Conservation (phyloP, 2,329 filamentous ascomycete genomes). For the Fusarium nurragi region DNA sequence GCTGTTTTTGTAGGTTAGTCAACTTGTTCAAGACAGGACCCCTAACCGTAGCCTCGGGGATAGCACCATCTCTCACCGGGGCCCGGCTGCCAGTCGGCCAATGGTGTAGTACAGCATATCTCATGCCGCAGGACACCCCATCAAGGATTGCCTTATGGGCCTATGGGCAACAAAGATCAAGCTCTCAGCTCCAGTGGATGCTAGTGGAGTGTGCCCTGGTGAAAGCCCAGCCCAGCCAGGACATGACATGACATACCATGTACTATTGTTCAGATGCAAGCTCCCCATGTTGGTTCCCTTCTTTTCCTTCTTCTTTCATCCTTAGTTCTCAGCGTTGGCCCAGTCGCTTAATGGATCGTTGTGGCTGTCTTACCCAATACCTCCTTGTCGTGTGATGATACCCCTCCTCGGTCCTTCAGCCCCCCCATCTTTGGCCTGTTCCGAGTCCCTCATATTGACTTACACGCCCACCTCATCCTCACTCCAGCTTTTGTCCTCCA, state of each 20-base stretch:
- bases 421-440: constrained; percentile 20
- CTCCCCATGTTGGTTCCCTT: constrained; percentile 21
- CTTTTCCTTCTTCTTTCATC: constrained; percentile 6
- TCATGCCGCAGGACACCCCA: constrained; percentile 12
- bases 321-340: constrained; percentile 3
- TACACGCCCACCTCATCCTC: constrained; percentile 37
- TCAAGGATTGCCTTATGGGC: background rate
- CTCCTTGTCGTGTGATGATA: constrained; percentile 36
- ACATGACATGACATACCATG: background rate
- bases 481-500: constrained; percentile 7
- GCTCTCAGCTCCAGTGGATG: constrained; percentile 20
- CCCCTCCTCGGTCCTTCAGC: constrained; percentile 14
- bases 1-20: constrained; percentile 1
- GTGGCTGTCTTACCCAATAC: constrained; percentile 18
- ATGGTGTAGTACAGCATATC: constrained; percentile 31
- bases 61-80: constrained; percentile 9
- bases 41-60: background rate
- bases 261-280: constrained; percentile 3
- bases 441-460: constrained; percentile 40
- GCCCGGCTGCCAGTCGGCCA: constrained; percentile 16
- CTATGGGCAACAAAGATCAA: constrained; percentile 19
- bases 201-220: constrained; percentile 27
- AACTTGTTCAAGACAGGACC: constrained; percentile 7
- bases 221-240: constrained; percentile 23
- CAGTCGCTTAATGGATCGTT: constrained; percentile 2